These are phyloP conservation scores for Sporothrix protearum DNA, from an alignment of 2,329 filamentous ascomycete species.

Conservation along the genomic window DNA sequence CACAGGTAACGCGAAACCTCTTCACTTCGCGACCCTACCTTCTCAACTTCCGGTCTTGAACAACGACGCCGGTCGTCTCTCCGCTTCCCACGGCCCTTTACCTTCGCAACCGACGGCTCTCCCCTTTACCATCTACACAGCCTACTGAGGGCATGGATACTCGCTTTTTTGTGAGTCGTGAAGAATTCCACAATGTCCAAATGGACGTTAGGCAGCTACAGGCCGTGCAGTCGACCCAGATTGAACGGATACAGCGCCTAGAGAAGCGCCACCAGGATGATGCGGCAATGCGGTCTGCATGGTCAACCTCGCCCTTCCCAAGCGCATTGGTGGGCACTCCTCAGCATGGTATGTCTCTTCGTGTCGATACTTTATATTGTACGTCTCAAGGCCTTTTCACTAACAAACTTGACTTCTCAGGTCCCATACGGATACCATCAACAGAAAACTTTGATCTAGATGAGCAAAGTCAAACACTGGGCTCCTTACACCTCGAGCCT, in stretches of 20 bases:
- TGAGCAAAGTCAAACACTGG: slow-evolving; percentile 76
- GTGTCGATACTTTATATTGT: background rate
- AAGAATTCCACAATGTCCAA: slow-evolving; percentile 65
- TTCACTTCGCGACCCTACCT: background rate
- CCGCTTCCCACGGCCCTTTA: background rate
- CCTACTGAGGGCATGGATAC: slow-evolving; percentile 55
- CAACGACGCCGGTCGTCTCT: background rate
- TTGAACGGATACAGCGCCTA: slow-evolving; percentile 58
- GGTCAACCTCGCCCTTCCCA: slow-evolving; percentile 89
- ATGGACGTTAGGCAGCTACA: slow-evolving; percentile 69
- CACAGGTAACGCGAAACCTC: background rate
- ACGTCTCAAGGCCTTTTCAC: background rate
- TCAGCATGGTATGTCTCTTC: slow-evolving; percentile 67
- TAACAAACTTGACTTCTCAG: slow-evolving; percentile 43
- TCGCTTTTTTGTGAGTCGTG: slow-evolving; percentile 56
- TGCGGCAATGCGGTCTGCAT: slow-evolving; percentile 74
- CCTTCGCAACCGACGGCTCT: background rate
- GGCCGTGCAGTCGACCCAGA: slow-evolving; percentile 58
- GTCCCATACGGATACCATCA: slow-evolving; percentile 73
- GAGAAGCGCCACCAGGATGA: slow-evolving; percentile 67
- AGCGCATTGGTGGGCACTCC: slow-evolving; percentile 76
- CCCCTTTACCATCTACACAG: slow-evolving; percentile 13
- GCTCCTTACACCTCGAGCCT: slow-evolving; percentile 76
- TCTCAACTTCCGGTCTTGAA: background rate
- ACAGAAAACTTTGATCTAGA: slow-evolving; percentile 88